These are phyloP conservation scores for Rhizopogon sp. DNA, from an alignment of 768 basidiomycete genomes.

Conservation along the genomic window DNA sequence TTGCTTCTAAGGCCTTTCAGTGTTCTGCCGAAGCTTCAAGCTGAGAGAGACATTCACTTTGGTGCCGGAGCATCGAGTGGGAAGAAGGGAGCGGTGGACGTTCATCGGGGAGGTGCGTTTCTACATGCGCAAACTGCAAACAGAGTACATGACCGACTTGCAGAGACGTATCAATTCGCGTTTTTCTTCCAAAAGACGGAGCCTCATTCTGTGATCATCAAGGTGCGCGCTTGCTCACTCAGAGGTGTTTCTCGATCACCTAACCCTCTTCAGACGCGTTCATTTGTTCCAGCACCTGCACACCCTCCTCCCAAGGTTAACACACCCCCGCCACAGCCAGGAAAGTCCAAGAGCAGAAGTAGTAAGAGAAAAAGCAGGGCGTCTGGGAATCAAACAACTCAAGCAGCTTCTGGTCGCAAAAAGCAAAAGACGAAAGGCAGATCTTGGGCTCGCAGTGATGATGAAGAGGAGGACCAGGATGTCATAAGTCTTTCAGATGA, in stretches of 20 bases:
- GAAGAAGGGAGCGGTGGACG: constrained; percentile 74
- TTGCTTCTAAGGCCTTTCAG: constrained; percentile 30
- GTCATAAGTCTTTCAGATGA: constrained; percentile 1
- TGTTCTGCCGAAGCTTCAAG: constrained; percentile 60
- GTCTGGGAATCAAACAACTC: constrained; percentile 4
- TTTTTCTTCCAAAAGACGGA: constrained; percentile 85
- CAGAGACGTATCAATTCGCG: constrained; percentile 87
- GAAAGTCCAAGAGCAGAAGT: constrained; percentile 12
- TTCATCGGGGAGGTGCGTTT: constrained; percentile 71
- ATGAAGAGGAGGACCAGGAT: constrained; percentile 21
- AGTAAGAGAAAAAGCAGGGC: constrained; percentile 17
- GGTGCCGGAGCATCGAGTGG: constrained; percentile 34
- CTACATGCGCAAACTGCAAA: constrained; percentile 2
- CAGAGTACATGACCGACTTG: background rate
- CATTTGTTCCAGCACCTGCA: constrained; percentile 31
- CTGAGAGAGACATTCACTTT: constrained; percentile 45
- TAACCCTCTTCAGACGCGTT: constrained; percentile 31
- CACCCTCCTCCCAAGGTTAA: background rate
- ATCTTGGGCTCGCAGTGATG: constrained; percentile 18
- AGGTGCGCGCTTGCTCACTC: constrained; percentile 44
- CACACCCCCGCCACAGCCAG: constrained; percentile 9
- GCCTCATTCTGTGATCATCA: constrained; percentile 75
- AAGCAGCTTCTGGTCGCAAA: constrained; percentile 16
- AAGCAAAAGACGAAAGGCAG: constrained; percentile 38
- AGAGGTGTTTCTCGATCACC: background rate